phyloP scores from a whole-genome alignment of 164 flowering plant species.

The Berberis thunbergii region DNA sequence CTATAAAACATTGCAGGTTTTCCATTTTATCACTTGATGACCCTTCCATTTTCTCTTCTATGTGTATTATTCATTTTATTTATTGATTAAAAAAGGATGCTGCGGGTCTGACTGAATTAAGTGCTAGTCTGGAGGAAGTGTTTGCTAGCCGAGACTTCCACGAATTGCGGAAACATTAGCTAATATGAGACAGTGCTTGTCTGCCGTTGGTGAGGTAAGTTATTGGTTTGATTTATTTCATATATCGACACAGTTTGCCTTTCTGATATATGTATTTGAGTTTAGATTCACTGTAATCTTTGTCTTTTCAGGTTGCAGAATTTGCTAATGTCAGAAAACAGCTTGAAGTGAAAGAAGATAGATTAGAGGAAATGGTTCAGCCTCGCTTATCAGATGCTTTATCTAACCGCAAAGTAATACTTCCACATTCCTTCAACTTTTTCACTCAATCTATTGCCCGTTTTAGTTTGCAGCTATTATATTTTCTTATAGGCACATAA shows the following conservation, averaged over 20 bases:
- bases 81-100: constrained; percentile 61
- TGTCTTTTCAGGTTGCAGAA: constrained; percentile 73
- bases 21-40: constrained; percentile 5
- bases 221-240: not conserved
- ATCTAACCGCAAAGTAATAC: constrained; percentile 65
- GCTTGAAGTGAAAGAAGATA: constrained; percentile 94
- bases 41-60: constrained; percentile 2
- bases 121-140: constrained; percentile 98
- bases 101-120: constrained; percentile 93
- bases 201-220: constrained; percentile 97
- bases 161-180: constrained; percentile 96
- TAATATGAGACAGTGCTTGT: constrained; percentile 95
- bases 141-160: constrained; percentile 98
- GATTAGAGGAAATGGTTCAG: constrained; percentile 91
- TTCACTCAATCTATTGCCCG: not conserved
- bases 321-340: constrained; percentile 97
- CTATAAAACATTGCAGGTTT: constrained; percentile 88
- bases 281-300: too few relatives aligned
- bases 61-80: not conserved
- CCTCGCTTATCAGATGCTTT: constrained; percentile 91
- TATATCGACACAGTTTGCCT: not conserved
- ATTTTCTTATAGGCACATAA: not conserved
- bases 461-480: not conserved
- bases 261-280: constrained; percentile 6
- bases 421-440: not conserved